Evolutionary conservation across 306 rosid genomes (phyloP), one percentile per base, ranked within the genome.

Genomic region (Oemleria cerasiformis): DNA sequence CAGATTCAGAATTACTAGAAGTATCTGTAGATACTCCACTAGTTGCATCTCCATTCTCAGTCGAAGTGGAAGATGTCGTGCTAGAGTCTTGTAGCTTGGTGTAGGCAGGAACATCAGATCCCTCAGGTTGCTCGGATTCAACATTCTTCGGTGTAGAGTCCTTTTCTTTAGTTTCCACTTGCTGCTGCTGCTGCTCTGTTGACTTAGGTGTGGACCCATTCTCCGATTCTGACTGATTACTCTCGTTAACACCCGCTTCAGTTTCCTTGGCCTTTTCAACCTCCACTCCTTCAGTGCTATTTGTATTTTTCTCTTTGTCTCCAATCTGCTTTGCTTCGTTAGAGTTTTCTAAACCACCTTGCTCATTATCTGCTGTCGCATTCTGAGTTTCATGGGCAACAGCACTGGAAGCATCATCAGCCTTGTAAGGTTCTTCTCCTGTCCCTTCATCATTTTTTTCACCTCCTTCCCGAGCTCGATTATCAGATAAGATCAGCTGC

Each of bases 331-430:
- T 81, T 70, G 58, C 73, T 71, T 87, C 80, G 57, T 71, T 83
- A 14, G 73, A 40, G 74, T 73, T 85, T 68, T 79, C 76, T 13
- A 51, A 64, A 48, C 75, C 77, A 48, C 74, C 74, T 70, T 82
- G 74, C 72, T 72, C 84, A 54, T 71, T 79, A 63, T 54, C 85
- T 51, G 75, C 70, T 7, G 73, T 53, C 49, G 34, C 19, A 40
- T 78, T 84, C 78, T 81, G 85, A 9, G 80, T 74, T 64, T 79
- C 85, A 34, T 86, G 78, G 36, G 62, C 90, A 17, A 93, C 93
- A 55, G 88, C 94, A 78, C 92, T 91, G 41, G 97, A 83, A 67
- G 97, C 96, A 70, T 89, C 86, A 73, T 94, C 97, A 55, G 83
- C 96, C 45, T 87, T 76, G 86, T 91, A 88, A 38, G 85, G 58